Percentiles rank a stretch among this genome's conserved stretches.
phyloP scores from a whole-genome alignment of 495 filamentous ascomycete genomes.

The Geoglossum glabrum region DNA sequence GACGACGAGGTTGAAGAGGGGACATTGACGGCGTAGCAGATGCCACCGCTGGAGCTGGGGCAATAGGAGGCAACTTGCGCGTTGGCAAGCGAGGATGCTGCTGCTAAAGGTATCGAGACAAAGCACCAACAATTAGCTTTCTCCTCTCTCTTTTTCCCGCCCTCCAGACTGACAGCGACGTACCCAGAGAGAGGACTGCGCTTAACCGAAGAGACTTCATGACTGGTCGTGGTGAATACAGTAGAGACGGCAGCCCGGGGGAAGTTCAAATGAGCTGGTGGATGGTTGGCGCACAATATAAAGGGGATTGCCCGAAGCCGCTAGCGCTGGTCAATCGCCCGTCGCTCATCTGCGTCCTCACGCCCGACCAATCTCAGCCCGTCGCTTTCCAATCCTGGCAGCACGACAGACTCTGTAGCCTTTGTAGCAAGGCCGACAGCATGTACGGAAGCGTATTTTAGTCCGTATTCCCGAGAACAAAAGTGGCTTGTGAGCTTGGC shows the following conservation, averaged over 20 bases:
- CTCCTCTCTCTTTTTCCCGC: background rate
- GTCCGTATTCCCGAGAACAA: background rate
- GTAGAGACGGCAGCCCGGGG: background rate
- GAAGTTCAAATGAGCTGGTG: background rate
- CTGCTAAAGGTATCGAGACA: background rate
- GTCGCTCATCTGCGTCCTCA: too few species aligned
- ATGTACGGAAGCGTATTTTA: too few species aligned
- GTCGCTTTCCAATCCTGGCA: too few species aligned
- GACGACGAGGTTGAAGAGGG: conserved; percentile 15
- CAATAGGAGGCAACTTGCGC: background rate
- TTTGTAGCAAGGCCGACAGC: too few species aligned
- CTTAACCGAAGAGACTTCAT: background rate
- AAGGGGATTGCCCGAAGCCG: background rate
- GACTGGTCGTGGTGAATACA: background rate
- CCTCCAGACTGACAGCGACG: background rate
- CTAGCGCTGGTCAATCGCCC: background rate
- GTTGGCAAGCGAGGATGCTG: background rate
- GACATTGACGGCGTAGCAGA: conserved; percentile 20
- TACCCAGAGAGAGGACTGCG: background rate
- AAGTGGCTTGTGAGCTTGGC: background rate
- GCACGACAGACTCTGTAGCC: too few species aligned
- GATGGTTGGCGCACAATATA: background rate
- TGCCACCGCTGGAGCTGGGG: conserved; percentile 2
- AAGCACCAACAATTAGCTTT: background rate
- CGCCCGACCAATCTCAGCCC: too few species aligned